Conservation (phyloP, 1,139 yeast genomes). For the Pichia sp. region DNA sequence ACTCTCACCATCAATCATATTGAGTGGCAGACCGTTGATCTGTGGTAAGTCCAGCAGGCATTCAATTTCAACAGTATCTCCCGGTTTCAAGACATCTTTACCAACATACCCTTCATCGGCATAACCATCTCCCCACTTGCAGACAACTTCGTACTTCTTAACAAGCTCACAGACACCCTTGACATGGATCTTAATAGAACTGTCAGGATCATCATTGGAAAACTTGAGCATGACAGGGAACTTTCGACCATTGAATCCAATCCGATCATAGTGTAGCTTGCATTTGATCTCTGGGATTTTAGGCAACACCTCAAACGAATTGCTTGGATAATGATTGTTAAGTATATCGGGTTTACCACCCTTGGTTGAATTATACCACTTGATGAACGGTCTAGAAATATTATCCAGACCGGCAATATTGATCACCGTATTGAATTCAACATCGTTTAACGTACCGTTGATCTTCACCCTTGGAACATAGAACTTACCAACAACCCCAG, state of each 20-base stretch:
- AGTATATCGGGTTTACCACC: constrained; percentile 20
- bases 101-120: constrained; percentile 6
- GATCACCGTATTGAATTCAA: constrained; percentile 6
- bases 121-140: constrained; percentile 17
- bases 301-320: constrained; percentile 33
- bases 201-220: constrained; percentile 31
- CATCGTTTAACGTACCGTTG: constrained; percentile 10
- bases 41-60: constrained; percentile 36
- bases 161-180: constrained; percentile 4
- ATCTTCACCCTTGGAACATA: constrained; percentile 12
- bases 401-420: neutral
- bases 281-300: constrained; percentile 33
- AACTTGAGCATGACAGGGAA: constrained; percentile 26
- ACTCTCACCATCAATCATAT: constrained; percentile 1
- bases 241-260: constrained; percentile 31
- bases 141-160: constrained; percentile 6
- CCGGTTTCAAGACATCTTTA: constrained; percentile 16
- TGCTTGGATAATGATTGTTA: constrained; percentile 8
- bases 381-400: neutral
- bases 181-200: constrained; percentile 18
- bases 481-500: constrained; percentile 24
- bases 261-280: constrained; percentile 18
- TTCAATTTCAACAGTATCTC: constrained; percentile 17
- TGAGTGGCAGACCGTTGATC: constrained; percentile 20
- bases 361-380: constrained; percentile 6